These are phyloP conservation scores for Thymus mandschuricus DNA, from an alignment of 257 asterid species.

Conservation along the genomic window DNA sequence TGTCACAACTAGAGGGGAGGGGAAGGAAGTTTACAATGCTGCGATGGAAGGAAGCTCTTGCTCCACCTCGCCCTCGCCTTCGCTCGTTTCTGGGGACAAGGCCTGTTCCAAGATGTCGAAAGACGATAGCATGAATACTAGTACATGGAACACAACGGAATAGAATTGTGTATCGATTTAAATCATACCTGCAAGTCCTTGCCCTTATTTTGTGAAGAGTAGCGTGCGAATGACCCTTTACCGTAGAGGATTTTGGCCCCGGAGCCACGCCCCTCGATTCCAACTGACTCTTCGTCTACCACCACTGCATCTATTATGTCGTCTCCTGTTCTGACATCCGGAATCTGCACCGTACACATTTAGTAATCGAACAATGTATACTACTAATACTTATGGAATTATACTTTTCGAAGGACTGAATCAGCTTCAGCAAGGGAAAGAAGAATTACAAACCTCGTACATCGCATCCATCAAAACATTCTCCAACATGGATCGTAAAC, in stretches of 20 bases:
- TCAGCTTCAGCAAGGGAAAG: background rate
- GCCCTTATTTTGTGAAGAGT: constrained; percentile 54
- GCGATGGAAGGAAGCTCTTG: constrained; percentile 92
- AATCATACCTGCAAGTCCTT: constrained; percentile 61
- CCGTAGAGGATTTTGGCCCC: constrained; percentile 93
- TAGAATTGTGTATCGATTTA: too few relatives aligned
- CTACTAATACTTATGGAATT: too few relatives aligned
- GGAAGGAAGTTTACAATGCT: constrained; percentile 56
- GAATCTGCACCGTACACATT: constrained; percentile 58
- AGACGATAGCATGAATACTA: background rate
- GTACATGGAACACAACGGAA: background rate
- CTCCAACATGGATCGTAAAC: constrained; percentile 89
- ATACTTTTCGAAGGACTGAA: background rate
- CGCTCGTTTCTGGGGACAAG: constrained; percentile 53
- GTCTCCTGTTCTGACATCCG: constrained; percentile 85
- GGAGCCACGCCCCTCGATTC: constrained; percentile 49
- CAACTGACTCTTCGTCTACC: constrained; percentile 77
- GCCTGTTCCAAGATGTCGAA: constrained; percentile 38
- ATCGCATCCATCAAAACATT: constrained; percentile 92
- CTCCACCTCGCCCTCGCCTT: constrained; percentile 80
- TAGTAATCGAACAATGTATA: too few relatives aligned
- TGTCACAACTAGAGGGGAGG: constrained; percentile 15
- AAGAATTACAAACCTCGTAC: constrained; percentile 75
- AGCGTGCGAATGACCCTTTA: constrained; percentile 67
- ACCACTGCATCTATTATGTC: constrained; percentile 84